A percentile compares a stretch with the other conserved stretches of the same genome.
Conservation (phyloP, 1,139 yeast genomes). For the Suhomyces bribrorum region DNA sequence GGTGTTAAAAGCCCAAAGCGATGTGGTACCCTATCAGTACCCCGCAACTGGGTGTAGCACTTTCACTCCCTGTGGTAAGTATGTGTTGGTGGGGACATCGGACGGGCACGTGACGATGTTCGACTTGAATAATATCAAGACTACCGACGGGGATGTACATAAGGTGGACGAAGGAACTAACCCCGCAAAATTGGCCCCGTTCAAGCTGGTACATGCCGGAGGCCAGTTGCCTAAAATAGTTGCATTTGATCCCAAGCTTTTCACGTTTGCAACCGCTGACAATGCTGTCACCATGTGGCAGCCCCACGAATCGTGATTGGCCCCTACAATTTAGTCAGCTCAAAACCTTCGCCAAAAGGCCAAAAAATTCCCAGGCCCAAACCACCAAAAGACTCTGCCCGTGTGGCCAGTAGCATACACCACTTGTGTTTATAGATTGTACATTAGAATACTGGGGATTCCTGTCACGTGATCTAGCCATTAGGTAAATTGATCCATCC, state of each 20-base stretch:
- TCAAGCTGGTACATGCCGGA: constrained; percentile 25
- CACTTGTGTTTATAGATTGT: neutral
- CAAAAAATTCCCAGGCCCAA: neutral
- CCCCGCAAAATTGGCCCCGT: constrained; percentile 27
- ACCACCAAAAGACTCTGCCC: neutral
- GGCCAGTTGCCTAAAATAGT: constrained; percentile 59
- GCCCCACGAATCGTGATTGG: constrained; percentile 18
- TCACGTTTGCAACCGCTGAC: constrained; percentile 83
- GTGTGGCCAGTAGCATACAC: neutral
- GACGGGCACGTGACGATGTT: constrained; percentile 60
- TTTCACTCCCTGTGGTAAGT: constrained; percentile 82
- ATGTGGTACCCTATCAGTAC: constrained; percentile 35
- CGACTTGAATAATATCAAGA: constrained; percentile 50
- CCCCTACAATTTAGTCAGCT: neutral
- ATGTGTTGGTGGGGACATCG: constrained; percentile 56
- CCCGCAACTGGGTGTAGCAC: constrained; percentile 63
- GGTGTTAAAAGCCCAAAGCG: constrained; percentile 29
- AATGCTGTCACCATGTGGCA: constrained; percentile 47
- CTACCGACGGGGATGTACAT: constrained; percentile 27
- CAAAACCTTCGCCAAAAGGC: neutral
- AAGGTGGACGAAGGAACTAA: constrained; percentile 20
- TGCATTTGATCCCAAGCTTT: constrained; percentile 74
- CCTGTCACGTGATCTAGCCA: neutral
- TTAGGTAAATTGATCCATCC: too few relatives aligned
- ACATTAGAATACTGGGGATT: neutral